A percentile compares a stretch with the other conserved stretches of the same genome.
These are phyloP conservation scores for Leccinellum albellum DNA, from an alignment of 768 basidiomycete genomes.

Conservation along the genomic window DNA sequence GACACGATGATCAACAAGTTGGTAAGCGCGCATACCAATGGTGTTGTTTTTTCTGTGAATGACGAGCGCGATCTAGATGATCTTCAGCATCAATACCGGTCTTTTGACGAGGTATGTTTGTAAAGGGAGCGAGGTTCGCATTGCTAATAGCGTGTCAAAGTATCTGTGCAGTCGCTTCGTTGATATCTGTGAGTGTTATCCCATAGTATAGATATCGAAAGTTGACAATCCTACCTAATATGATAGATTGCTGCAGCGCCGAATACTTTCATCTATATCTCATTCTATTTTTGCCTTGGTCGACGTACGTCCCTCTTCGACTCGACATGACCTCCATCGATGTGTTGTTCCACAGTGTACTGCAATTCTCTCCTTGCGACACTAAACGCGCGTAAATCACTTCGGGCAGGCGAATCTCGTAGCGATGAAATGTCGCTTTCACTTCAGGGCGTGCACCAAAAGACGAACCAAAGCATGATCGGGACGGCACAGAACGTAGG, in stretches of 20 bases:
- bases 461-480: slow-evolving; percentile 12
- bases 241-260: slow-evolving; percentile 49
- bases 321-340: neutral
- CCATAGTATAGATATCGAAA: neutral
- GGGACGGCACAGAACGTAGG: slow-evolving; percentile 12
- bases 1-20: slow-evolving; percentile 55
- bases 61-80: slow-evolving; percentile 30
- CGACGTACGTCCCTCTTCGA: slow-evolving; percentile 40
- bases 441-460: slow-evolving; percentile 29
- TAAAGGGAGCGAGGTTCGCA: too few species aligned
- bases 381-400: slow-evolving; percentile 52
- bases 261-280: slow-evolving; percentile 56
- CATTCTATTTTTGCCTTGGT: slow-evolving; percentile 63
- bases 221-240: neutral
- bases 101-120: slow-evolving; percentile 25
- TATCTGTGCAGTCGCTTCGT: slow-evolving; percentile 54
- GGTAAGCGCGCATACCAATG: slow-evolving; percentile 8
- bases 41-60: neutral
- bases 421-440: slow-evolving; percentile 32
- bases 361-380: slow-evolving; percentile 61
- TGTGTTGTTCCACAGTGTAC: slow-evolving; percentile 39
- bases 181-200: slow-evolving; percentile 43
- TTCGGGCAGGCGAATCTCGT: slow-evolving; percentile 31
- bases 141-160: slow-evolving; percentile 18
- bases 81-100: slow-evolving; percentile 50